A percentile compares a stretch with the other conserved stretches of the same genome.
Conservation (phyloP, 768 basidiomycete genomes). For the Favolaschia claudopus region DNA sequence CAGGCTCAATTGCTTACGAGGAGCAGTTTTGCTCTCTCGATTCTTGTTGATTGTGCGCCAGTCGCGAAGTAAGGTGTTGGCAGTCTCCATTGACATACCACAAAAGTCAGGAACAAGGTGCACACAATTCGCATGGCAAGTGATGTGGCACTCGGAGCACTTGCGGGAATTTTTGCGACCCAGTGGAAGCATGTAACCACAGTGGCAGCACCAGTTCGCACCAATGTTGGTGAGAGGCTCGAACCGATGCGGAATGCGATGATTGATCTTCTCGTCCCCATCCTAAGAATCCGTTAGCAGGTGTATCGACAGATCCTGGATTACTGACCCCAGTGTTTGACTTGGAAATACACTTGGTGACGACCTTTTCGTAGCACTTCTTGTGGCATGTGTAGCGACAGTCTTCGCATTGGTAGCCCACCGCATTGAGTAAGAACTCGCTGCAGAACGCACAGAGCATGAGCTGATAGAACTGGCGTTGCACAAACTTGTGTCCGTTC, state of each 20-base stretch:
- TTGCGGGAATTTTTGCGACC: slow-evolving; percentile 96
- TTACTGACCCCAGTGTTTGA: slow-evolving; percentile 87
- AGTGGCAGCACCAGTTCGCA: slow-evolving; percentile 99
- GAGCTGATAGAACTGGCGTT: slow-evolving; percentile 97
- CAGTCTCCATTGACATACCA: slow-evolving; percentile 99
- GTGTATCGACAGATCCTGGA: background rate
- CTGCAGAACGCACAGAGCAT: slow-evolving; percentile 98
- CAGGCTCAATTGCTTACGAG: slow-evolving; percentile 42
- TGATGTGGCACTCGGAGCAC: slow-evolving; percentile 95
- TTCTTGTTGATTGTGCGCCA: slow-evolving; percentile 89
- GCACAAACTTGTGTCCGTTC: slow-evolving; percentile 99
- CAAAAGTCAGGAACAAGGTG: slow-evolving; percentile 99
- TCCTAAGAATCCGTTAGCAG: slow-evolving; percentile 58
- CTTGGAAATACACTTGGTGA: slow-evolving; percentile 99
- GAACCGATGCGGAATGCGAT: slow-evolving; percentile 98
- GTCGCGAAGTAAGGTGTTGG: slow-evolving; percentile 89
- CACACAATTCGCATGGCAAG: slow-evolving; percentile 96
- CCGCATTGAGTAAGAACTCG: slow-evolving; percentile 96
- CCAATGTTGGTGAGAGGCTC: slow-evolving; percentile 96
- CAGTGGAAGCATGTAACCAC: slow-evolving; percentile 96
- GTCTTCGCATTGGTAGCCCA: slow-evolving; percentile 99
- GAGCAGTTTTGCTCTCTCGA: slow-evolving; percentile 60
- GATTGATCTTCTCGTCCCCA: slow-evolving; percentile 97
- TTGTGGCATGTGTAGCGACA: slow-evolving; percentile 99
- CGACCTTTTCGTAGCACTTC: slow-evolving; percentile 98